These are phyloP conservation scores for Chaetomiaceae sp. DNA, from an alignment of 2,329 filamentous ascomycete genomes.

Conservation along the genomic window DNA sequence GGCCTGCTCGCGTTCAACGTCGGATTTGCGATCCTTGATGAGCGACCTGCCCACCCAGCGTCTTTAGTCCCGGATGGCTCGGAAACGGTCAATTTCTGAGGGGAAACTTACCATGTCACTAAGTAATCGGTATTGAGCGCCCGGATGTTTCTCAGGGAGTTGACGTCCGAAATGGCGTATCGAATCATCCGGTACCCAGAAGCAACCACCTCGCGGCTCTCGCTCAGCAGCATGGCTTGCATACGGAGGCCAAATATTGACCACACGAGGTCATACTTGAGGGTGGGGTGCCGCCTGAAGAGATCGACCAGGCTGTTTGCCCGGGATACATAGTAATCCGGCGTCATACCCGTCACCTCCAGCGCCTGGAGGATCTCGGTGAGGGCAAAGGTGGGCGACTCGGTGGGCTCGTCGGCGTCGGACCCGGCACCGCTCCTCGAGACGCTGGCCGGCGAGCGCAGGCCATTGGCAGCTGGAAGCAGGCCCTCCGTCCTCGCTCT, in stretches of 20 bases:
- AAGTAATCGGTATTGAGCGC: conserved; percentile 85
- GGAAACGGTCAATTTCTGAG: conserved; percentile 1
- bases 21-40: conserved; percentile 94
- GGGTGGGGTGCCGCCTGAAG: conserved; percentile 85
- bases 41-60: conserved; percentile 60
- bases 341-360: conserved; percentile 77
- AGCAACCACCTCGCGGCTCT: conserved; percentile 91
- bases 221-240: conserved; percentile 92
- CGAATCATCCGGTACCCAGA: conserved; percentile 89
- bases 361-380: conserved; percentile 85
- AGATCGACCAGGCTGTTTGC: conserved; percentile 91
- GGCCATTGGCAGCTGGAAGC: conserved; percentile 37
- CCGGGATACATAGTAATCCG: conserved; percentile 91
- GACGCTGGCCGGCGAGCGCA: conserved; percentile 53
- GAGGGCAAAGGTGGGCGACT: conserved; percentile 87
- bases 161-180: conserved; percentile 88
- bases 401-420: conserved; percentile 61
- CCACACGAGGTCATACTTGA: conserved; percentile 97
- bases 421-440: conserved; percentile 52
- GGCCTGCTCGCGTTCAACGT: conserved; percentile 92
- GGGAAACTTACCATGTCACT: conserved; percentile 59
- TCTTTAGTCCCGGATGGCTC: no score
- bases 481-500: conserved; percentile 44
- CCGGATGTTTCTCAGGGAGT: conserved; percentile 82
- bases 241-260: conserved; percentile 88